Evolutionary conservation across 768 basidiomycete genomes (phyloP).

Genomic region (Saitozyma sp.): DNA sequence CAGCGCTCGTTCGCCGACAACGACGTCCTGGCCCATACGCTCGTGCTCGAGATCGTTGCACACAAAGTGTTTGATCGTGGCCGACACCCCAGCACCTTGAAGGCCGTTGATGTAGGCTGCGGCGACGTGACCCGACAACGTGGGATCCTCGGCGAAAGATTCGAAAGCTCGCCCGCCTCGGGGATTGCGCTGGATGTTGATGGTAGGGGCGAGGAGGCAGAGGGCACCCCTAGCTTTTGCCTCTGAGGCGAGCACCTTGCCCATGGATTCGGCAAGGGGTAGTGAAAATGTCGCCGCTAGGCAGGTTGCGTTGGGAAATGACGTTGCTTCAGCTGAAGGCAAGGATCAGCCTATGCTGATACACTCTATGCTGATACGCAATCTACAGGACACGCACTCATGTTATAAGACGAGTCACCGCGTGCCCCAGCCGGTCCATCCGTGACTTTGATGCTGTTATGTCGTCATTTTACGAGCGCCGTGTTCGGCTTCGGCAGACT

Average conservation of each 20-base stretch:
- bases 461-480: too few species aligned
- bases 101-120: constrained; percentile 68
- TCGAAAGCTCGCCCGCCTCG: constrained; percentile 58
- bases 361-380: too few species aligned
- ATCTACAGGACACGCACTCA: constrained; percentile 11
- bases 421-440: constrained; percentile 71
- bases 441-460: constrained; percentile 68
- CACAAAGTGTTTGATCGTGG: constrained; percentile 69
- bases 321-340: constrained; percentile 60
- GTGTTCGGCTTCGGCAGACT: too few species aligned
- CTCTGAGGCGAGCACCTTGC: constrained; percentile 64
- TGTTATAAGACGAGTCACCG: constrained; percentile 48
- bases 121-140: constrained; percentile 62
- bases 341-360: background rate
- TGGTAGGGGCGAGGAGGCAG: constrained; percentile 68
- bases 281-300: constrained; percentile 69
- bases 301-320: constrained; percentile 66
- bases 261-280: constrained; percentile 61
- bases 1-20: constrained; percentile 62
- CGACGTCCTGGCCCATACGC: constrained; percentile 45
- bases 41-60: constrained; percentile 73
- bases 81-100: constrained; percentile 65
- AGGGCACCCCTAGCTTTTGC: constrained; percentile 63
- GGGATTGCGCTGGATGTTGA: constrained; percentile 65
- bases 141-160: constrained; percentile 70